Evolutionary conservation across 1,139 yeast genomes (phyloP), one percentile per base, ranked within the genome.

Genomic region (Blastobotrys serpentis): DNA sequence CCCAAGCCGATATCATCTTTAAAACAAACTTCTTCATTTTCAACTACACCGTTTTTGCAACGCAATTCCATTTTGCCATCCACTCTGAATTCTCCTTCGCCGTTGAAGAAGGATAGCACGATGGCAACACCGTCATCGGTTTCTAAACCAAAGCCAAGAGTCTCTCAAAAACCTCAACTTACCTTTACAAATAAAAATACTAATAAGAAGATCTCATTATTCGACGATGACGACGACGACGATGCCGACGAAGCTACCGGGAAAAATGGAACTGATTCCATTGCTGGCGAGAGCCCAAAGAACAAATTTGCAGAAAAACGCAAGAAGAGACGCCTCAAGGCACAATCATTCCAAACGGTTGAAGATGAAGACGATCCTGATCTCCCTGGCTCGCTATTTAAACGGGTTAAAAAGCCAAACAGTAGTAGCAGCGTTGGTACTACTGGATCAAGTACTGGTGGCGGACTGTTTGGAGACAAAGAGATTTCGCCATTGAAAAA

Each of bases 401-500:
- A 56, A 37, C 49, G 60, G 22, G 47, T 54, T 19, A 55, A 47
- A 25, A 29, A 32, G 4, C 11, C 38, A 23, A 19, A 30, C 16
- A 13, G 44, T 19, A 4, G 25, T 17, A 21, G 36, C 3, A 36
- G 32, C 7, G 25, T 23, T 2, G 22, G 22, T 7, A 21, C 41
- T 3, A 29, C 39, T n/a, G 17, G 42, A 1, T 16, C 14, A 11
- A n/a, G 37, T 14, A 33, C 39, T 43, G 38, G 21, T 10, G 33
- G 42, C 32, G 43, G 49, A 16, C 14, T 32, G 30, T 43, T 17
- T 22, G 46, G 43, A 3, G 44, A 37, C 29, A 51, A 49, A n/a
- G 55, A 48, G 30, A 56, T 59, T 34, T 55, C 59, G 34, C 62
- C 62, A 4, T 43, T 51, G 16, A 56, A 53, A 37, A 46, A 46